Base-by-base conservation (phyloP, 1,139 yeast genomes). In the Suhomyces anneliseae region DNA sequence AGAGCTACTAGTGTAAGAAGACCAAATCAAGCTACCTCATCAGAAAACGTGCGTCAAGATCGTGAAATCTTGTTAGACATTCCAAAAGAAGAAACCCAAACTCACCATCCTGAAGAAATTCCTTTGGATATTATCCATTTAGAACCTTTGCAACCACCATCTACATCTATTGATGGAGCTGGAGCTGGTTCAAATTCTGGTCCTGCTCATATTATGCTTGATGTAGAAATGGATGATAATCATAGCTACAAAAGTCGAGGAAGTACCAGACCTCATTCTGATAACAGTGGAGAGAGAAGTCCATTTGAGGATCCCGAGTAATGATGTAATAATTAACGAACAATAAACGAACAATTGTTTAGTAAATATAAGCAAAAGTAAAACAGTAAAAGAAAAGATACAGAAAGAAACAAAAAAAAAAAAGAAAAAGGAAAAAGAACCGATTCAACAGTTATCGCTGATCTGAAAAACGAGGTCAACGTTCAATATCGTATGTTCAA, bases 1-100 rank as follows among this genome's bases (percentile, higher is more conserved):
- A 63, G 79, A 10, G 79, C 79, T 42, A 72, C 78, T 9, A 71
- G 77, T 46, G 60, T 72, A 7, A 57, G 72, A 32, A 51, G 65
- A 31, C 55, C 54, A 29, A 37, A 38, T 12, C 43, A 36, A 14
- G 34, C 34, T 34, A 24, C 29, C 34, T 19, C 24, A 19, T 19
- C 24, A 9, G 40, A 35, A 19, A 31, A 24, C 14, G 35, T 40
- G 33, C 38, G 43, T 9, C 57, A 45, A 24, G 54, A 48, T 27
- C 51, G 58, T 3, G 60, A 57, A 42, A 48, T 57, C 34, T 44
- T 55, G 34, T 48, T 59, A 39, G 60, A 47, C 31, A 47, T 44
- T 8, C 46, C 48, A 37, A 27, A 48, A 37, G 44, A 46, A 27
- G 24, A 32, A 19, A 19, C 26, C 37, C 32, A 11, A 33, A 27